Evolutionary conservation across 1,284 basidiomycete genomes (phyloP).

Genomic region (Xerocomus nothofagi): DNA sequence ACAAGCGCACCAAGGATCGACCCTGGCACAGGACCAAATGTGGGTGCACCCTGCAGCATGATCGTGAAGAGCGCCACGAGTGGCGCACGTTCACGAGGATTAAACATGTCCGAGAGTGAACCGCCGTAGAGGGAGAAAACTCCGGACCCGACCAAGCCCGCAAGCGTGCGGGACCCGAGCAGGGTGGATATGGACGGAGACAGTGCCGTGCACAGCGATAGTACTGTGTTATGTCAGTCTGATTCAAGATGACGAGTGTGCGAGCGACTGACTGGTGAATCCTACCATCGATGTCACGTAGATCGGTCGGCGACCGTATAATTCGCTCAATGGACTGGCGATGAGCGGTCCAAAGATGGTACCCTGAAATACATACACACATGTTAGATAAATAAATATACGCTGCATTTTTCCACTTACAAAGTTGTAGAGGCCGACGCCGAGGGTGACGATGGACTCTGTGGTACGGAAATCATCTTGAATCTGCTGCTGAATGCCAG

Average conservation of each 20-base stretch:
- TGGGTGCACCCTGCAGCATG: conserved; percentile 31
- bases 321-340: conserved; percentile 27
- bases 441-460: conserved; percentile 27
- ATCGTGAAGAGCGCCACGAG: conserved; percentile 31
- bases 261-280: conserved; percentile 23
- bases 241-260: background rate
- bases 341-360: conserved; percentile 30
- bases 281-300: conserved; percentile 25
- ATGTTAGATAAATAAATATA: conserved; percentile 2
- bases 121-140: conserved; percentile 33
- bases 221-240: conserved; percentile 20
- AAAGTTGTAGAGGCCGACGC: conserved; percentile 31
- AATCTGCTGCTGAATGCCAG: conserved; percentile 30
- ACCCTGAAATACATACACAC: conserved; percentile 16
- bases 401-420: conserved; percentile 4
- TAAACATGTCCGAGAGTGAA: conserved; percentile 31
- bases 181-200: conserved; percentile 22
- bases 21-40: conserved; percentile 29
- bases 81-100: conserved; percentile 26
- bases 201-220: conserved; percentile 25
- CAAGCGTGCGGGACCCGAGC: conserved; percentile 19
- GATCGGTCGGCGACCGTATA: conserved; percentile 27
- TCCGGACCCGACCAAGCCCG: conserved; percentile 27
- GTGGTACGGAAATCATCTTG: conserved; percentile 24
- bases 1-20: conserved; percentile 23